Base-by-base conservation (phyloP, 495 filamentous ascomycete genomes). In the Penicillium salamii region DNA sequence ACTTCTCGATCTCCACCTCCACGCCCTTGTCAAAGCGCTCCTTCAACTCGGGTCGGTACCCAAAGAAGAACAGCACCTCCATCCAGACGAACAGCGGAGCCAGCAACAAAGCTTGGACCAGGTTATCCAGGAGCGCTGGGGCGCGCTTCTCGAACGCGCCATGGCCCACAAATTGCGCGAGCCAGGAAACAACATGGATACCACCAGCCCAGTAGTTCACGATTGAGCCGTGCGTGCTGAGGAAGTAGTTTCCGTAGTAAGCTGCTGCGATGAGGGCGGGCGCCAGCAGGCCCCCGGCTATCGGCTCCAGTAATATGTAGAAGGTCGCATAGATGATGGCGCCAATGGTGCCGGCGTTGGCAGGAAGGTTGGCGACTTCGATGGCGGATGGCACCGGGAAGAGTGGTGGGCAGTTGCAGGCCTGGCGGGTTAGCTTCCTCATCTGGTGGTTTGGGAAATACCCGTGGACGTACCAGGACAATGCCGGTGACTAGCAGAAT, bases 1-100 rank as follows among this genome's bases (percentile, higher is more conserved):
- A 73, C 32, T 71, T 66, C 7, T 53, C 55, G 46, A 76, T 66
- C 64, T 93, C 87, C 50, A 78, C 67, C 63, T 82, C 67, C 3
- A 97, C 88, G 21, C 76, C 85, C 54, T 85, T 83, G 42, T 90
- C 81, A 28, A 97, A 78, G 32, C 93, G 78, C 40, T 79, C 76
- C 70, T 89, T 88, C 61, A 98, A 70, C 63, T 92, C 91, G 0
- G 87, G 87, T 19, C 93, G 80, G 68, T 97, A 98, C 5, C 93
- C 93, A 45, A 92, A 83, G 59, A 77, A 84, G 72, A 98, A 98
- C 18, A 98, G 72, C 14, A 95, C 71, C 75, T 98, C 92, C 63
- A 98, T 86, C 88, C 92, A 98, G 24, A 97, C 91, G 60, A 98
- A 98, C 54, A 98, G 83, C n/a, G 93, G 93, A 1, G 93, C 93